Base-by-base conservation (phyloP, 495 filamentous ascomycete species). In the Penicillium cosmopolitanum region DNA sequence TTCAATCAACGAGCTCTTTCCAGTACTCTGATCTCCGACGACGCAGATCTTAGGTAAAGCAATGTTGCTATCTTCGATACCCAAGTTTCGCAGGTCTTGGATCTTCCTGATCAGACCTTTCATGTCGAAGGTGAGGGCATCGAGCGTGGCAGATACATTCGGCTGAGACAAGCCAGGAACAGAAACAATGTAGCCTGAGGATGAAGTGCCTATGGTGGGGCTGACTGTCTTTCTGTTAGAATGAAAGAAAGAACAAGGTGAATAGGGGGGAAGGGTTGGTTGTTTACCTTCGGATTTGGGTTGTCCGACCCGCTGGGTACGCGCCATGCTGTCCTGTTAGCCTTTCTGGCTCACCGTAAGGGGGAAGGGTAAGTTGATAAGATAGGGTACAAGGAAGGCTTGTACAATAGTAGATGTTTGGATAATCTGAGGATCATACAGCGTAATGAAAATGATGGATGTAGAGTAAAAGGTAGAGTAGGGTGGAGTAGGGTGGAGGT, bases 1-100 rank as follows among this genome's bases (percentile, higher is more conserved):
- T 31, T 92, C 90, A 70, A 96, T 91, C 0, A 96, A 72, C 3
- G 88, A 92, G 4, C 84, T 88, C 62, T 96, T 96, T 0, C 92
- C 92, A 0, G 91, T 85, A 3, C 83, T 87, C 60, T 96, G 92
- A 55, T 95, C 91, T 1, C 92, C 92, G 1, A 93, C 85, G 0
- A 93, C 83, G 12, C 90, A 89, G 15, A 95, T 82, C 60, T 90
- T 90, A 0, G 92, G 91, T 0, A 95, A 73, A 3, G 80, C 80
- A 0, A 87, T 84, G 0, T 86, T 80, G 25, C 80, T 81, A 43
- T 81, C 74, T 28, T 83, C 81, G 8, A 83, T 80, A 0, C 81
- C 81, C 2, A 83, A 63, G 35, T 80, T 72, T 9, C 77, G 70
- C 0, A 83, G 63, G 16, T 74, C 71, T 55, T 80, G 78, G 0